phyloP scores from a whole-genome alignment of 768 basidiomycete genomes.

The Amanita phalloides region DNA sequence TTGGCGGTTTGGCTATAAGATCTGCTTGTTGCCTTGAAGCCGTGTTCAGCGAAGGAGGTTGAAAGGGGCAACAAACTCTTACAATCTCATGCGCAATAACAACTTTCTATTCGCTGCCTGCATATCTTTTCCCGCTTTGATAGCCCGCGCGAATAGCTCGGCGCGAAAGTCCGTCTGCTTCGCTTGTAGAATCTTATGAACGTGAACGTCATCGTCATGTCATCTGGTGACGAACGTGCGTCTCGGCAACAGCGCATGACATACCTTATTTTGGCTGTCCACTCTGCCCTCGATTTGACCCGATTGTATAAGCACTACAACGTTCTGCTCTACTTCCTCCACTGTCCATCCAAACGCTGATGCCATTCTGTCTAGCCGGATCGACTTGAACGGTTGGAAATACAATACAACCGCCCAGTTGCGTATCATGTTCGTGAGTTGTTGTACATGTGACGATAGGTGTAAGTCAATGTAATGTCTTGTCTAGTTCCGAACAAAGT shows the following conservation, averaged over 20 bases:
- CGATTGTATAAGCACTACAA: constrained; percentile 68
- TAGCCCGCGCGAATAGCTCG: constrained; percentile 65
- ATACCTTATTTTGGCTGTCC: constrained; percentile 82
- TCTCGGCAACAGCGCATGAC: constrained; percentile 3
- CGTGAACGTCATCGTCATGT: neutral
- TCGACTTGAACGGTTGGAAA: constrained; percentile 83
- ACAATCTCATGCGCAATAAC: constrained; percentile 78
- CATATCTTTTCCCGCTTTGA: constrained; percentile 64
- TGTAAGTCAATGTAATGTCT: constrained; percentile 74
- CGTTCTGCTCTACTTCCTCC: constrained; percentile 58
- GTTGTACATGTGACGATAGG: constrained; percentile 54
- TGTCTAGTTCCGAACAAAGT: constrained; percentile 33
- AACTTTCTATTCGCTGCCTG: constrained; percentile 68
- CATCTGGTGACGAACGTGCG: constrained; percentile 3
- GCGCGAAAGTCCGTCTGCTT: constrained; percentile 72
- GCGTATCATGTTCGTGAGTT: constrained; percentile 59
- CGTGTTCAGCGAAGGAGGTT: neutral
- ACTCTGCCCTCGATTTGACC: constrained; percentile 76
- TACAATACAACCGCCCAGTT: constrained; percentile 78
- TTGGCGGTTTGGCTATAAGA: constrained; percentile 57
- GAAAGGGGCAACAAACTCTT: constrained; percentile 17
- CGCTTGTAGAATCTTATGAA: constrained; percentile 59
- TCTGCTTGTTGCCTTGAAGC: constrained; percentile 67
- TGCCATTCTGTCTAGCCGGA: constrained; percentile 78
- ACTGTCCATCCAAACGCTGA: constrained; percentile 76